A percentile compares a stretch with the other conserved stretches of the same genome.
phyloP scores from a whole-genome alignment of 768 basidiomycete species.

The Russula virescens region DNA sequence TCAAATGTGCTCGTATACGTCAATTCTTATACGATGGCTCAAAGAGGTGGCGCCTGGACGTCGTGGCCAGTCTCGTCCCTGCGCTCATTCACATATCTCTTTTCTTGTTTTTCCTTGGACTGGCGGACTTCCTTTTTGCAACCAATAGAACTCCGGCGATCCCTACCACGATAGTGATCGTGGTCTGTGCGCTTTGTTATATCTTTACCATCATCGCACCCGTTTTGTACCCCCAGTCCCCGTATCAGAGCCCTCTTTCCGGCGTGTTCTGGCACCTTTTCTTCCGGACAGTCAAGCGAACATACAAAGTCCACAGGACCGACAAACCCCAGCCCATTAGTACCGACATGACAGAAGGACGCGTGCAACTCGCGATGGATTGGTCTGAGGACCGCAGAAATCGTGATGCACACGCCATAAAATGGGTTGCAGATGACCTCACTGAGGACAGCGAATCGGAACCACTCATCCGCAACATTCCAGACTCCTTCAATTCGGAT shows the following conservation, averaged over 20 bases:
- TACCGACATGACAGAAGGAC: constrained; percentile 4
- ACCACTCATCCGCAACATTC: constrained; percentile 1
- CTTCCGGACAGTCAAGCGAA: neutral
- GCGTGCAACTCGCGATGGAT: constrained; percentile 15
- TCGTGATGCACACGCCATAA: constrained; percentile 8
- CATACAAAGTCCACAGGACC: constrained; percentile 9
- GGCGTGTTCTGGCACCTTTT: constrained; percentile 13
- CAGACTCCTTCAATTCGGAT: neutral
- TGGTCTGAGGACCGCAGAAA: neutral
- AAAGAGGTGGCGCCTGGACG: constrained; percentile 38
- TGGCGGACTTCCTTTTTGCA: constrained; percentile 41
- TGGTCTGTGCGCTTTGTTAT: constrained; percentile 17
- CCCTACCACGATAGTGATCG: constrained; percentile 1
- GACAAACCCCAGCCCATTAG: neutral
- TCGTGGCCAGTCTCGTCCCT: constrained; percentile 45
- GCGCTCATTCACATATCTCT: too few species aligned
- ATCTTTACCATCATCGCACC: constrained; percentile 18
- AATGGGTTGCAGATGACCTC: constrained; percentile 6
- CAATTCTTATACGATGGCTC: constrained; percentile 37
- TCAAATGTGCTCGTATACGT: constrained; percentile 38
- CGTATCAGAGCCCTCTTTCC: too few species aligned
- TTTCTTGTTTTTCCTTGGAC: constrained; percentile 45
- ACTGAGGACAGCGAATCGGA: constrained; percentile 14
- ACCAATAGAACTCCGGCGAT: constrained; percentile 21
- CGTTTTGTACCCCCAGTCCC: constrained; percentile 11